Conservation (phyloP, 2,329 filamentous ascomycete species). For the Myriosclerotinia scirpicola region DNA sequence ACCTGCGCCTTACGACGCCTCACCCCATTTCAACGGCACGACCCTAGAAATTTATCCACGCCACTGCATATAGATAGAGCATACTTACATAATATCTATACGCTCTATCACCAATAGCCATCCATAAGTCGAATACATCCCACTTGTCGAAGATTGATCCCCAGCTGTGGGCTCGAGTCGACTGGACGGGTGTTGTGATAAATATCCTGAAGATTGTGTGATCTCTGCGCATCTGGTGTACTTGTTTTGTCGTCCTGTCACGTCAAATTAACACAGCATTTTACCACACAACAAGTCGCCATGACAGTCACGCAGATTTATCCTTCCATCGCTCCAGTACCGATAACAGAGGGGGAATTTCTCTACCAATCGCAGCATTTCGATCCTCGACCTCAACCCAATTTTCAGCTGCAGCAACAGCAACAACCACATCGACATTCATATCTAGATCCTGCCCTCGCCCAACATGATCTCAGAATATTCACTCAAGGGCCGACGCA, state of each 20-base stretch:
- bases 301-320: conserved; percentile 20
- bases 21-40: conserved; percentile 4
- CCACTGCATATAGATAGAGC: conserved; percentile 3
- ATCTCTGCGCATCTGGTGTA: conserved; percentile 9
- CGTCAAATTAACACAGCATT: background rate
- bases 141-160: conserved; percentile 6
- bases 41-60: conserved; percentile 12
- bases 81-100: conserved; percentile 16
- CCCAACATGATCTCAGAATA: conserved; percentile 10
- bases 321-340: conserved; percentile 16
- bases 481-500: conserved; percentile 7
- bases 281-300: background rate
- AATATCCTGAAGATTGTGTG: conserved; percentile 14
- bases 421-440: background rate
- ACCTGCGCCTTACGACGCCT: conserved; percentile 20
- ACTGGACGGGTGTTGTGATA: background rate
- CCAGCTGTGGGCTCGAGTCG: conserved; percentile 11
- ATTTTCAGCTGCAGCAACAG: conserved; percentile 4
- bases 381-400: conserved; percentile 4
- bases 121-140: conserved; percentile 20
- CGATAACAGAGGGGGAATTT: conserved; percentile 5
- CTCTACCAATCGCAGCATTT: conserved; percentile 18
- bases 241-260: conserved; percentile 5
- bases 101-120: conserved; percentile 11
- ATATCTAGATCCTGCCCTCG: conserved; percentile 18